phyloP scores from a whole-genome alignment of 1,139 yeast species.

The Hanseniaspora uvarum region DNA sequence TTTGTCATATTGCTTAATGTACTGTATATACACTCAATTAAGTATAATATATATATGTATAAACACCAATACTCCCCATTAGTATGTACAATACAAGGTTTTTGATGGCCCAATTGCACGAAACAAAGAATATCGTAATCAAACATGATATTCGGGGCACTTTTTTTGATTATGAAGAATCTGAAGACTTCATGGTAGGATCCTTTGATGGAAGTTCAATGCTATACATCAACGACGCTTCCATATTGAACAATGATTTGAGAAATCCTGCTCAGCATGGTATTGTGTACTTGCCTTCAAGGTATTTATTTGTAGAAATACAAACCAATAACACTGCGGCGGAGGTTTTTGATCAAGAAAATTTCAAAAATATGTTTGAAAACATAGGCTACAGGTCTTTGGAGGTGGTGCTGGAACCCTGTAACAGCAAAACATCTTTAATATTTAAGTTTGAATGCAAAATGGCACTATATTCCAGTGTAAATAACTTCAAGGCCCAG shows the following conservation, averaged over 20 bases:
- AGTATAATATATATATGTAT: too few species aligned
- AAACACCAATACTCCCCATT: neutral
- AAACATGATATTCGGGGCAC: neutral
- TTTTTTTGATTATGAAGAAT: neutral
- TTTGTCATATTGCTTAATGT: too few species aligned
- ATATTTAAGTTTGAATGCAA: conserved; percentile 1
- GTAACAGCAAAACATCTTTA: neutral
- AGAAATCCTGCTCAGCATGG: neutral
- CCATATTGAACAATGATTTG: neutral
- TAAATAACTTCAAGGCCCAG: neutral
- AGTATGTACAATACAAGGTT: neutral
- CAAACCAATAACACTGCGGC: neutral
- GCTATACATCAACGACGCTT: neutral
- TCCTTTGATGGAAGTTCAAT: neutral
- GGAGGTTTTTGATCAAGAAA: neutral
- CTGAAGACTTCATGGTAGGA: neutral
- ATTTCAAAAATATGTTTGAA: neutral
- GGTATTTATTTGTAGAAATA: neutral
- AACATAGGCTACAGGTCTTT: neutral
- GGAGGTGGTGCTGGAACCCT: neutral
- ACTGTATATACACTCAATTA: neutral
- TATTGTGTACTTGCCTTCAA: neutral
- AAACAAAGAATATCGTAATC: neutral
- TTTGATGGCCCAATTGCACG: neutral
- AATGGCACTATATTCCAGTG: conserved; percentile 2